Evolutionary conservation across 305 asterid species (phyloP), one percentile per base, ranked within the genome.

Genomic region (Salvia sclarea): DNA sequence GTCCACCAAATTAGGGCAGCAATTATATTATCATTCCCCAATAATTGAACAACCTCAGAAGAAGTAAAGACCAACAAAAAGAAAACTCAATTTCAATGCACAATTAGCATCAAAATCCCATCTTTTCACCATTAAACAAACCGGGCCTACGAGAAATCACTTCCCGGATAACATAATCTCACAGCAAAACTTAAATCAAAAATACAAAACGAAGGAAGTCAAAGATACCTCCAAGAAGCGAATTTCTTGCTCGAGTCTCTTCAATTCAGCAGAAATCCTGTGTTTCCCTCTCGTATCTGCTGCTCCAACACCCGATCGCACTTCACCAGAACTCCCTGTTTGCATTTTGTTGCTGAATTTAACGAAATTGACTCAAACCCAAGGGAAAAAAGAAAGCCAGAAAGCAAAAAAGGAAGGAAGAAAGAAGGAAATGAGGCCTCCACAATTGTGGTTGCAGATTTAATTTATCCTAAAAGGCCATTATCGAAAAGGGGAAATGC

Each of bases 231-330:
- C 82, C 79, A 83, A 81, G 75, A 79, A 83, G 11, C 88, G 85
- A 71, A 82, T 74, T 79, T 86, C 89, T 72, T 86, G 92, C 69
- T 86, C 87, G 63, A 86, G 85, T 47, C 88, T 81, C 79, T 86
- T 86, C 83, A 86, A 74, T 76, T 81, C 89, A 70, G 89, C 92
- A 58, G 87, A 76, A 76, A 83, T 80, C 80, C 79, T 80, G 78
- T 86, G 92, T 38, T 82, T 86, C 74, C 88, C 89, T 81, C 86
- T 72, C 4, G 83, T 71, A 77, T 85, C 86, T 2, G 80, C 11
- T 48, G 78, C 76, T 44, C 79, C 80, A 44, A 64, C 75, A 11
- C 38, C 70, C 75, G 82, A 80, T 78, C 78, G 72, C 40, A 72
- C 59, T 71, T 77, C 84, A 28, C 67, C 81, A 12, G 83, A 75